Evolutionary conservation across 306 rosid species (phyloP).

Genomic region (Malus orientalis): DNA sequence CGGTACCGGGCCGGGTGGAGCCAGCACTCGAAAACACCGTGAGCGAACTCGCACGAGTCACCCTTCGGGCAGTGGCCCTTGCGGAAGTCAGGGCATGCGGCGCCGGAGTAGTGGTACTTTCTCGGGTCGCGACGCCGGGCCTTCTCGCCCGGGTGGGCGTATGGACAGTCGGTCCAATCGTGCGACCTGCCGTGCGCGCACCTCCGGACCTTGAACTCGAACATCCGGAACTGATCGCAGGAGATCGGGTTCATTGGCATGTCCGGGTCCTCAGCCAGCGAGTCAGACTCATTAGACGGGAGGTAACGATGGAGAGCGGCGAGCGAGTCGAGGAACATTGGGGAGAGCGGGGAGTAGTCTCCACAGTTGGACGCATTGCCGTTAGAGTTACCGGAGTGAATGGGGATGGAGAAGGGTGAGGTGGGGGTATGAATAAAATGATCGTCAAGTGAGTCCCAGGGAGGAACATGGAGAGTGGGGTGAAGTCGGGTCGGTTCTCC

Average conservation of each 20-base stretch:
- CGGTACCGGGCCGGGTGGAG: slow-evolving; percentile 86
- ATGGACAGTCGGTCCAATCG: slow-evolving; percentile 91
- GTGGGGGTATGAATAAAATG: not conserved
- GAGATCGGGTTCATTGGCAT: slow-evolving; percentile 32
- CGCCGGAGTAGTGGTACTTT: slow-evolving; percentile 57
- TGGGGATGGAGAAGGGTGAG: slow-evolving; percentile 19
- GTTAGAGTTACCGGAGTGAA: slow-evolving; percentile 8
- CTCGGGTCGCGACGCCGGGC: slow-evolving; percentile 90
- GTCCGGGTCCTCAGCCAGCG: slow-evolving; percentile 28
- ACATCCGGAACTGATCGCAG: slow-evolving; percentile 76
- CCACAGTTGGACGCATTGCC: slow-evolving; percentile 25
- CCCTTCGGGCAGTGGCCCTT: slow-evolving; percentile 58
- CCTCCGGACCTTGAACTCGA: slow-evolving; percentile 56
- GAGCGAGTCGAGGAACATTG: slow-evolving; percentile 23
- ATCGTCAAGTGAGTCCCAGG: slow-evolving; percentile 31
- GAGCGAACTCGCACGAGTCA: slow-evolving; percentile 75
- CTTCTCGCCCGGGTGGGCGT: slow-evolving; percentile 87
- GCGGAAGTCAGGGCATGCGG: slow-evolving; percentile 72
- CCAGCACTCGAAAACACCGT: slow-evolving; percentile 95
- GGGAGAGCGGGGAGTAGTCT: slow-evolving; percentile 20
- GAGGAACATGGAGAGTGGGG: slow-evolving; percentile 36
- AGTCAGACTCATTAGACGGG: slow-evolving; percentile 33
- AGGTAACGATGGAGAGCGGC: slow-evolving; percentile 34
- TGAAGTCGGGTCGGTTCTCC: slow-evolving; percentile 15
- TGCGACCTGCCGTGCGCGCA: slow-evolving; percentile 77